A percentile compares a stretch with the other conserved stretches of the same genome.
Evolutionary conservation across 306 rosid species (phyloP).

Genomic region (Argentina anserina): DNA sequence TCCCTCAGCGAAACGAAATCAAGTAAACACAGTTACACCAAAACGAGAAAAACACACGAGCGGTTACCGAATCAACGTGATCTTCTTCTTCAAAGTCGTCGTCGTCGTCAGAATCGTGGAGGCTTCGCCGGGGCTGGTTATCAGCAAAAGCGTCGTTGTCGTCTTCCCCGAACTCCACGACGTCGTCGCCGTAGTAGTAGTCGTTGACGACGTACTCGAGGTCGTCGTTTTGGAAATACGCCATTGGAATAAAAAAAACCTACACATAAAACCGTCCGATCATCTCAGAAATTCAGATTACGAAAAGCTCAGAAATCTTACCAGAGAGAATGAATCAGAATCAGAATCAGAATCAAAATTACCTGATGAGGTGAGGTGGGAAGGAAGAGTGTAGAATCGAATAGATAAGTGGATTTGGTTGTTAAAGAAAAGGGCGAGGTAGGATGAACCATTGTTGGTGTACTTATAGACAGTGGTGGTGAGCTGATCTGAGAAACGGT

Average conservation of each 20-base stretch:
- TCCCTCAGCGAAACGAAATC: neutral
- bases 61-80: no score
- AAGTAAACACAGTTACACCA: neutral
- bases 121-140: conserved; percentile 22
- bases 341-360: neutral
- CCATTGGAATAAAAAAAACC: conserved; percentile 51
- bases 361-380: neutral
- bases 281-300: neutral
- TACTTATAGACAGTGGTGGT: conserved; percentile 25
- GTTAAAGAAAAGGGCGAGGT: neutral
- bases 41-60: no score
- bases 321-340: no score
- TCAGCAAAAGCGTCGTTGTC: conserved; percentile 29
- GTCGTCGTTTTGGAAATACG: conserved; percentile 60
- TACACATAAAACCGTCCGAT: neutral
- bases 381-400: neutral
- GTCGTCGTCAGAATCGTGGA: no score
- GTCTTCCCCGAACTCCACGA: conserved; percentile 49
- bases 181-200: conserved; percentile 43
- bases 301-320: neutral
- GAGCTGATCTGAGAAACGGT: neutral
- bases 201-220: conserved; percentile 51
- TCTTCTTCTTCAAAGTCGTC: neutral
- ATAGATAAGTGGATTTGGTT: neutral
- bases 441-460: neutral